Conservation (phyloP, 352 stramenopile genomes). For the Phytophthora colocasiae region DNA sequence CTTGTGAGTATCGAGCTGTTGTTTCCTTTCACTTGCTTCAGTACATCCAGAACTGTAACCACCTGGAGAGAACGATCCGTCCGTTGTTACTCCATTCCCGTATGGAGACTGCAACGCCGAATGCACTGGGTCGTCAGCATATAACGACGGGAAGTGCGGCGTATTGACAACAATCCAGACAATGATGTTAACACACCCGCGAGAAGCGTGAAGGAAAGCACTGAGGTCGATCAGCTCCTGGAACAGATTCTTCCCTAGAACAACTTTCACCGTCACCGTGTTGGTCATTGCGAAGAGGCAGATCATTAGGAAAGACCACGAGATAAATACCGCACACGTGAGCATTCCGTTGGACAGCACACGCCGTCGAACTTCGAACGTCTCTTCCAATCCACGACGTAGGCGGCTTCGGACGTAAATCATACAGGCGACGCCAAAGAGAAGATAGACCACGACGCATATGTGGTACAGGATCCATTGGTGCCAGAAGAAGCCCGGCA, state of each 20-base stretch:
- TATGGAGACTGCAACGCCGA: conserved; percentile 18
- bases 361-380: conserved; percentile 81
- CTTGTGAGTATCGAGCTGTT: conserved; percentile 26
- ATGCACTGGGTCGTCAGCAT: conserved; percentile 29
- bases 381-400: conserved; percentile 80
- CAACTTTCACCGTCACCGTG: conserved; percentile 41
- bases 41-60: conserved; percentile 23
- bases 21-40: conserved; percentile 18
- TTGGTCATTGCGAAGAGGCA: conserved; percentile 75
- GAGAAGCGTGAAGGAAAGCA: conserved; percentile 81
- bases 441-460: conserved; percentile 79
- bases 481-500: conserved; percentile 82
- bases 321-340: conserved; percentile 86
- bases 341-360: conserved; percentile 83
- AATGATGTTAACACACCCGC: conserved; percentile 84
- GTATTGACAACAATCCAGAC: conserved; percentile 88
- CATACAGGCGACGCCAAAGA: conserved; percentile 80
- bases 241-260: conserved; percentile 52
- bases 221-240: conserved; percentile 73
- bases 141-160: conserved; percentile 52
- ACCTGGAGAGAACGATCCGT: conserved; percentile 28
- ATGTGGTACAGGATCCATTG: conserved; percentile 86
- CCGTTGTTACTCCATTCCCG: conserved; percentile 11
- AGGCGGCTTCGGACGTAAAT: conserved; percentile 81
- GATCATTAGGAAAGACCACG: conserved; percentile 83